Evolutionary conservation across 108 stramenopile genomes (phyloP).

Genomic region (Skeletonema costatum): DNA sequence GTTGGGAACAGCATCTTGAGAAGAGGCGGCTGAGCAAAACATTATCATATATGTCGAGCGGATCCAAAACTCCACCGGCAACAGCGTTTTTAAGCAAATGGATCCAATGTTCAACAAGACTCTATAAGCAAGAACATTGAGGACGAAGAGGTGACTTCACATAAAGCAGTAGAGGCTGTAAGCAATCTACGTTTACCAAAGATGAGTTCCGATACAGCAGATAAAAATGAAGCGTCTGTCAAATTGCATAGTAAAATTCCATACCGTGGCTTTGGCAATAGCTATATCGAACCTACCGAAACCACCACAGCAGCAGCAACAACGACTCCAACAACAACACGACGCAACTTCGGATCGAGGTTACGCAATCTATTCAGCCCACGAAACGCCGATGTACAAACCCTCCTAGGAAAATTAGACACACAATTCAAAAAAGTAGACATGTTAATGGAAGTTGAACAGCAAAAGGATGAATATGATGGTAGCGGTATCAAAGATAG

Average conservation of each 20-base stretch:
- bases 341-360: slow-evolving; percentile 8
- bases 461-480: slow-evolving; percentile 10
- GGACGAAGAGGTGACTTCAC: neutral
- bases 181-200: neutral
- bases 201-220: neutral
- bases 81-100: neutral
- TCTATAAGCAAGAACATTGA: neutral
- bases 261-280: neutral
- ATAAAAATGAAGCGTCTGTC: neutral
- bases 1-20: no score
- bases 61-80: neutral
- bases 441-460: slow-evolving; percentile 18
- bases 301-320: neutral
- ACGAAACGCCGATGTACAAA: slow-evolving; percentile 25
- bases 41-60: neutral
- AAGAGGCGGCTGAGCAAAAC: neutral
- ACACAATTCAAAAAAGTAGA: slow-evolving; percentile 21
- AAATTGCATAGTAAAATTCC: neutral
- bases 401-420: slow-evolving; percentile 37
- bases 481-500: slow-evolving; percentile 11
- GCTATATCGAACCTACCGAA: neutral
- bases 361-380: slow-evolving; percentile 32
- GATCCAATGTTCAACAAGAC: no score
- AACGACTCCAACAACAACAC: neutral
- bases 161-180: neutral